Base-by-base conservation (phyloP, 495 filamentous ascomycete species). In the Penicillium odoratum region DNA sequence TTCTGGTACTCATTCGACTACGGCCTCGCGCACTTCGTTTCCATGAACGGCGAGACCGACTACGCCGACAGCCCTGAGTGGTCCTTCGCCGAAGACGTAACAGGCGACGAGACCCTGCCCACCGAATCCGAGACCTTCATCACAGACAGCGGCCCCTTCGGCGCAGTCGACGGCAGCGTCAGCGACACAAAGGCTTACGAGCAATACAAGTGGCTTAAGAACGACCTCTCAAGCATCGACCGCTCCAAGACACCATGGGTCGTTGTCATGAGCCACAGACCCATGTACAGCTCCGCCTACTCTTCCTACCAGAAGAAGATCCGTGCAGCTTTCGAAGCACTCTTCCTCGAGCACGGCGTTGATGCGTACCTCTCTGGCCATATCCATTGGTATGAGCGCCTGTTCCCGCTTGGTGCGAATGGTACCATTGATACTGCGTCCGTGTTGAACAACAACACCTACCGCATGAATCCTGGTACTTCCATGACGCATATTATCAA, bases 1-100 rank as follows among this genome's bases (percentile, higher is more conserved):
- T 84, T 84, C 69, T 84, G 81, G 81, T 84, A 80, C 58, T 83
- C 79, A 11, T 83, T 83, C 62, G 80, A 83, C 63, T 81, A 82
- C 69, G 80, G 80, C 55, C 75, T 82, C 62, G 69, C 73, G 29
- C 80, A 83, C 67, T 73, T 79, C 53, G 67, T 76, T 55, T 76
- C 76, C 63, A 67, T 81, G 61, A 68, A 82, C 61, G 76, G 72
- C 5, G 77, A 82, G 48, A 83, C 81, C 50, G 81, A 83, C 60
- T 75, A 76, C 49, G 75, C 72, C 55, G 57, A 76, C 56, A 74
- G 72, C 56, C 72, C 73, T 25, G 73, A 76, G 42, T 77, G 64
- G 67, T 69, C 73, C 38, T 78, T 79, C 44, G 65, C 58, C 9
- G 62, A 67, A n/a, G 77, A 79, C 30, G 40, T 74, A 36, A 62